phyloP scores from a whole-genome alignment of 1,139 yeast genomes.

The Kazachstania sp. region DNA sequence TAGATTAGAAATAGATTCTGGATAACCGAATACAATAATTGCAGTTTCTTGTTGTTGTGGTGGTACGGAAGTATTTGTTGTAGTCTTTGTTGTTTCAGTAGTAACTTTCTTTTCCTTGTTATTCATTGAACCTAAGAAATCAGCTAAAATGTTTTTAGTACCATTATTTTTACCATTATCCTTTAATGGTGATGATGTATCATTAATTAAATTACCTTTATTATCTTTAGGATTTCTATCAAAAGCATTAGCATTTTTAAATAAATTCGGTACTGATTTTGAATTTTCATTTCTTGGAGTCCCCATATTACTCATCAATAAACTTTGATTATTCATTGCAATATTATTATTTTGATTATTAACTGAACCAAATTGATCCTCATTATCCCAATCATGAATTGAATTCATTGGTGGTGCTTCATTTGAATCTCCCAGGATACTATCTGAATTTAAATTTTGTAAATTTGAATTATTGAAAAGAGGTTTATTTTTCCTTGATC shows the following conservation, averaged over 20 bases:
- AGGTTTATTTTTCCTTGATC: conserved; percentile 29
- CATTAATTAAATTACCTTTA: background rate
- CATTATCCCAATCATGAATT: conserved; percentile 41
- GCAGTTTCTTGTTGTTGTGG: conserved; percentile 42
- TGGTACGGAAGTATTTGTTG: conserved; percentile 8
- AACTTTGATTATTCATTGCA: background rate
- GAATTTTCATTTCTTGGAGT: background rate
- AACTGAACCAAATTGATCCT: conserved; percentile 29
- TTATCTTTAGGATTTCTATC: conserved; percentile 1
- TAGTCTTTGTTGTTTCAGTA: conserved; percentile 6
- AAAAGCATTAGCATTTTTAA: conserved; percentile 4
- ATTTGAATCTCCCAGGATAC: conserved; percentile 18
- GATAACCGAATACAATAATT: conserved; percentile 81
- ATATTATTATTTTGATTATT: conserved; percentile 6
- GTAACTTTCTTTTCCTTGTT: background rate
- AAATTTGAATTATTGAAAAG: conserved; percentile 12
- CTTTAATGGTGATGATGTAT: background rate
- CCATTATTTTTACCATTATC: background rate
- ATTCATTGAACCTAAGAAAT: background rate
- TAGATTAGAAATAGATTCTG: conserved; percentile 59
- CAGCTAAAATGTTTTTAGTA: background rate
- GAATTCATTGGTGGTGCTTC: conserved; percentile 53
- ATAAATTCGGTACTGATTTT: conserved; percentile 2
- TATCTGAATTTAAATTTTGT: conserved; percentile 8
- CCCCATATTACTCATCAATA: background rate